phyloP scores from a whole-genome alignment of 2,329 filamentous ascomycete genomes.

The Orbilia javanica region DNA sequence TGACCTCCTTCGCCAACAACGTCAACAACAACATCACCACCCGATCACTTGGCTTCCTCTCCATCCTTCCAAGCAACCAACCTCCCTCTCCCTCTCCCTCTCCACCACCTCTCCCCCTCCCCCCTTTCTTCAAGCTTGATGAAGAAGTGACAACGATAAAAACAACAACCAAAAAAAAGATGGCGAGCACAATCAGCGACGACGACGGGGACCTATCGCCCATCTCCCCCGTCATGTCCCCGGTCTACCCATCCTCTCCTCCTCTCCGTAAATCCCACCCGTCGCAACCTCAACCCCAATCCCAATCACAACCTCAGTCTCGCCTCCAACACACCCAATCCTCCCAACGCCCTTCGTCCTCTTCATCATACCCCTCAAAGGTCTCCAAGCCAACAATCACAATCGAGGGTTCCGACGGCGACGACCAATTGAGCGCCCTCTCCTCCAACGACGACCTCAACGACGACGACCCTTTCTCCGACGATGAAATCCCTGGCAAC shows the following conservation, averaged over 20 bases:
- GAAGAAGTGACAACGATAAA: background rate
- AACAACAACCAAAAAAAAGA: background rate
- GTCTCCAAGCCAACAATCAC: constrained; percentile 21
- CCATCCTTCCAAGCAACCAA: background rate
- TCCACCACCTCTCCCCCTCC: too few relatives aligned
- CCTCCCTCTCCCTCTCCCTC: too few relatives aligned
- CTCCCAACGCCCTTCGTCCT: background rate
- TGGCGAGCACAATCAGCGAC: constrained; percentile 38
- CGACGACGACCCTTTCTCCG: constrained; percentile 34
- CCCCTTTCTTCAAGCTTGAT: too few relatives aligned
- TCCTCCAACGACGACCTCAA: constrained; percentile 19
- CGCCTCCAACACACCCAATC: background rate
- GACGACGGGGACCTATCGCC: constrained; percentile 49
- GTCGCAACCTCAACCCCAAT: constrained; percentile 4
- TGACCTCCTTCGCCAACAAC: background rate
- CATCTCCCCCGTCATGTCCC: constrained; percentile 48
- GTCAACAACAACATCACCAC: background rate
- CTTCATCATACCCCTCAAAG: constrained; percentile 15
- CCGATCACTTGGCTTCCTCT: background rate
- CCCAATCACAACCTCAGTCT: background rate
- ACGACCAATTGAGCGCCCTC: constrained; percentile 42
- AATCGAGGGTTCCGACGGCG: constrained; percentile 22
- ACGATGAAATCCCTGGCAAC: constrained; percentile 38
- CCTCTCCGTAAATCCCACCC: constrained; percentile 32
- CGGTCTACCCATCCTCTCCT: constrained; percentile 48